These are phyloP conservation scores for Neurospora sp. DNA, from an alignment of 495 filamentous ascomycete genomes.

Conservation along the genomic window DNA sequence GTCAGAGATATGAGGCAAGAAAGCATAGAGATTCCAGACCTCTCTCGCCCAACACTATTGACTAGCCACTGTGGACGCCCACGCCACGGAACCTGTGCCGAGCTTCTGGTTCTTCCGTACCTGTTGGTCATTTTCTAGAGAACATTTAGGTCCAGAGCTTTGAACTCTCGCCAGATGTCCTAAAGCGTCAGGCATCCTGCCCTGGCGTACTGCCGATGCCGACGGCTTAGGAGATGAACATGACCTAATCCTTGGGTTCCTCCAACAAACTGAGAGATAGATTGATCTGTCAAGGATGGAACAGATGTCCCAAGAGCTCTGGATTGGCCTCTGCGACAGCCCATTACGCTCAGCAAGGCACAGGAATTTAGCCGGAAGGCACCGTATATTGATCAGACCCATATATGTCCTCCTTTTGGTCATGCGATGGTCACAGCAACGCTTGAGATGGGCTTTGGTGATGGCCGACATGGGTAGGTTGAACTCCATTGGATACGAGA, in stretches of 20 bases:
- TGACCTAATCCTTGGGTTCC: neutral
- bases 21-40: neutral
- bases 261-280: neutral
- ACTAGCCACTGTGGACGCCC: neutral
- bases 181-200: neutral
- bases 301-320: neutral
- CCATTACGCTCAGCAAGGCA: slow-evolving; percentile 12
- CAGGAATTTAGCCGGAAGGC: slow-evolving; percentile 25
- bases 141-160: neutral
- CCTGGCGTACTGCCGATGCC: neutral
- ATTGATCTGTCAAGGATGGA: neutral
- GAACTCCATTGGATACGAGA: neutral
- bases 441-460: neutral
- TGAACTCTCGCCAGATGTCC: neutral
- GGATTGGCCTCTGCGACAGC: slow-evolving; percentile 8
- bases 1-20: neutral
- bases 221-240: neutral
- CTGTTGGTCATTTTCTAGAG: neutral
- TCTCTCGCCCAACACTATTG: neutral
- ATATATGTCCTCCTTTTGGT: neutral
- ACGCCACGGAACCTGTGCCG: neutral
- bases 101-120: neutral
- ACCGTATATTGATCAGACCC: slow-evolving; percentile 15
- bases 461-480: neutral
- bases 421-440: neutral